These are phyloP conservation scores for Diaporthe sp. DNA, from an alignment of 2,329 filamentous ascomycete species.

Conservation along the genomic window DNA sequence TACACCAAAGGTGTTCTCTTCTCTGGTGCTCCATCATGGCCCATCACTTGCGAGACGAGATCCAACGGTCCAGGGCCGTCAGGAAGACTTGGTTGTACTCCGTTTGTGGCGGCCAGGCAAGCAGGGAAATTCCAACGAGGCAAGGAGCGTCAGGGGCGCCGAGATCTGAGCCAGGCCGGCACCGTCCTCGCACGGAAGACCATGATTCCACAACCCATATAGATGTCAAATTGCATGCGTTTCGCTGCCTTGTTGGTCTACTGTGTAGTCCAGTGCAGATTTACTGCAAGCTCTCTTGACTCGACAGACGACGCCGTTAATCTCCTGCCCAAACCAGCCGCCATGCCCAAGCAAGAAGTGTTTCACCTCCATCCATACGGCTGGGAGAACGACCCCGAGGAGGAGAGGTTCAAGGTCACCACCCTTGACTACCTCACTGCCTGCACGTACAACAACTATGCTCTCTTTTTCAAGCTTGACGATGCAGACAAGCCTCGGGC, in stretches of 20 bases:
- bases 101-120: neutral
- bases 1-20: neutral
- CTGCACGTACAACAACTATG: constrained; percentile 50
- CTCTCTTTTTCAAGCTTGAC: constrained; percentile 50
- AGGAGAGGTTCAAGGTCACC: constrained; percentile 49
- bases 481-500: constrained; percentile 43
- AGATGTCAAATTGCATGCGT: constrained; percentile 4
- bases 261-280: neutral
- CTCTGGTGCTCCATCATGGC: neutral
- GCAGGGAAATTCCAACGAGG: neutral
- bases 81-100: too few relatives aligned
- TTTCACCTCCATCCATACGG: constrained; percentile 46
- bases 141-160: constrained; percentile 9
- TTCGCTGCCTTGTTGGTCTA: neutral
- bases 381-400: constrained; percentile 50
- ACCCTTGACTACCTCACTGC: constrained; percentile 49
- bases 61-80: neutral
- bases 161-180: neutral
- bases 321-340: neutral
- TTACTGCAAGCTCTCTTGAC: neutral
- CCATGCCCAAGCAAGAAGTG: constrained; percentile 39
- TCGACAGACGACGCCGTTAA: neutral
- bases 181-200: neutral
- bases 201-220: constrained; percentile 1
- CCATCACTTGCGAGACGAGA: neutral